A percentile compares a stretch with the other conserved stretches of the same genome.
Evolutionary conservation across 2,329 filamentous ascomycete genomes (phyloP).

Genomic region (Cladosporium sp.): DNA sequence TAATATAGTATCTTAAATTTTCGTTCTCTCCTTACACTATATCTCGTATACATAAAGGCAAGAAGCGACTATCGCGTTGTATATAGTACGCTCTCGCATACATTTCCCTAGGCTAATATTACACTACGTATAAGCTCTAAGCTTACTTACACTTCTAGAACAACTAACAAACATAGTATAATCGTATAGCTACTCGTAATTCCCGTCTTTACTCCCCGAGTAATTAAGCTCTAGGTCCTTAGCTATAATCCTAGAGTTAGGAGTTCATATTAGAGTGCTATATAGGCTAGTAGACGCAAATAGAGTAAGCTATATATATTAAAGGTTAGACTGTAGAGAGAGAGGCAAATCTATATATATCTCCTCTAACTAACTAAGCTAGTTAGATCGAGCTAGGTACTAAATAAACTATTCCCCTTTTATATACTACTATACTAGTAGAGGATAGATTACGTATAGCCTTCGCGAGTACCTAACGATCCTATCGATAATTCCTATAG

Average conservation of each 20-base stretch:
- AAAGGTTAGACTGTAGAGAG: constrained; percentile 4
- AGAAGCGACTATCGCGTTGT: too few relatives aligned
- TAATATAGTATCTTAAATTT: too few relatives aligned
- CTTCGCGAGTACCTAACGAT: background rate
- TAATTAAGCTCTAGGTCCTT: too few relatives aligned
- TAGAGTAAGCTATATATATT: background rate
- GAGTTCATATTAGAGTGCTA: background rate
- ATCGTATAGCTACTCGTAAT: too few relatives aligned
- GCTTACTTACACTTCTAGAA: too few relatives aligned
- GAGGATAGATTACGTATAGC: background rate
- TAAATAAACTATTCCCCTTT: background rate
- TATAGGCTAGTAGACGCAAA: background rate
- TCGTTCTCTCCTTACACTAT: too few relatives aligned
- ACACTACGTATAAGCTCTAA: too few relatives aligned
- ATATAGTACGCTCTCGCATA: too few relatives aligned
- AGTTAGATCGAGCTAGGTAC: constrained; percentile 3
- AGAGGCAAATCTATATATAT: background rate
- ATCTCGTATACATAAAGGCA: too few relatives aligned
- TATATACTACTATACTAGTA: background rate
- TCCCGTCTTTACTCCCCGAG: too few relatives aligned
- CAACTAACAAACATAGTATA: too few relatives aligned
- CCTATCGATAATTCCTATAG: background rate
- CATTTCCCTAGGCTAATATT: too few relatives aligned
- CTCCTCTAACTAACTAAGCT: background rate
- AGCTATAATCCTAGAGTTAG: background rate